Conservation (phyloP, 208 protist species). For the Phytomonas sp. region DNA sequence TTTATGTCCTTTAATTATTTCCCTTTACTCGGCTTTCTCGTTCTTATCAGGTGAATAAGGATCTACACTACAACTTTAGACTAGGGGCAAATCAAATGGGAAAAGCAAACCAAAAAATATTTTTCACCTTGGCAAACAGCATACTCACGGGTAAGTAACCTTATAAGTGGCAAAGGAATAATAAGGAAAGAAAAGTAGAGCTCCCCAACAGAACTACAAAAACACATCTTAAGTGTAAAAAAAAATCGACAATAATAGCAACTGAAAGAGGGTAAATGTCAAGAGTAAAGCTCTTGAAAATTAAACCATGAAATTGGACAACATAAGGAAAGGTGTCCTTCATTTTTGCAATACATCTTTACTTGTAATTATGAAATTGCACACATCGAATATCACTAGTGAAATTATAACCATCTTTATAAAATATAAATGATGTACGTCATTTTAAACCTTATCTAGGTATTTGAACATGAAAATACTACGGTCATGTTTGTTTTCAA, state of each 20-base stretch:
- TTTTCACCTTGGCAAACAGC: no score
- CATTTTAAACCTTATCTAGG: no score
- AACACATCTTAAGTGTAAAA: not conserved
- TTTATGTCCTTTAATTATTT: conserved; percentile 6
- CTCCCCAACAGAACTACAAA: not conserved
- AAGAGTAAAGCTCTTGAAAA: not conserved
- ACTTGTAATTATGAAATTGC: not conserved
- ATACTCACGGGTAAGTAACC: not conserved
- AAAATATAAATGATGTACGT: no score
- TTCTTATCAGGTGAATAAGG: no score
- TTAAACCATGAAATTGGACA: conserved; percentile 3
- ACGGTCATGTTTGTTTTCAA: no score
- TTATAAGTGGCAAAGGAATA: not conserved
- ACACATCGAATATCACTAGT: no score
- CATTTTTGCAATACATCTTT: not conserved
- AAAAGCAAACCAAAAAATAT: conserved; percentile 6
- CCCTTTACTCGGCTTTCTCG: not conserved
- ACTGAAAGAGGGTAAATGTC: no score
- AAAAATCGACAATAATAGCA: not conserved
- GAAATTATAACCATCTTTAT: no score
- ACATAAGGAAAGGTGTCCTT: not conserved
- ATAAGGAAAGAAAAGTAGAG: conserved; percentile 7
- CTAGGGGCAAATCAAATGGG: not conserved
- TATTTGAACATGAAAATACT: no score
- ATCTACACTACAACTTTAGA: not conserved